These are phyloP conservation scores for Hymenochaete sp. DNA, from an alignment of 1,284 basidiomycete species.

Conservation along the genomic window DNA sequence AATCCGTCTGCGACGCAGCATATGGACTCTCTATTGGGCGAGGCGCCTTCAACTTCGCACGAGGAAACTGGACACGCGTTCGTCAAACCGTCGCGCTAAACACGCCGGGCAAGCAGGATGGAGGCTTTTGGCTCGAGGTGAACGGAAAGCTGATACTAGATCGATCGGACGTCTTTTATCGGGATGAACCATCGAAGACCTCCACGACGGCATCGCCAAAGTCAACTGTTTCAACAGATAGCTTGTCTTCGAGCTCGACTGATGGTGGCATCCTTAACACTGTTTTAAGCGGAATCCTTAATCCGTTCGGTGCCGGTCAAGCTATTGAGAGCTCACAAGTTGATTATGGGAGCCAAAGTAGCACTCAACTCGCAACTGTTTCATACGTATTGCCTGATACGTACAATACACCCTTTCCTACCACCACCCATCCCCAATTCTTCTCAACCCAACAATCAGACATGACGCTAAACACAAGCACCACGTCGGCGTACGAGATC, in stretches of 20 bases:
- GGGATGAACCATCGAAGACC: constrained; percentile 31
- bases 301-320: constrained; percentile 1
- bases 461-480: neutral
- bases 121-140: constrained; percentile 31
- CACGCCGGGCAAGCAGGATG: constrained; percentile 53
- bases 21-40: constrained; percentile 71
- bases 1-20: constrained; percentile 50
- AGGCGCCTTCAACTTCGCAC: constrained; percentile 58
- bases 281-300: constrained; percentile 1
- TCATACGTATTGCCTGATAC: too few relatives aligned
- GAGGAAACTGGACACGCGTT: constrained; percentile 61
- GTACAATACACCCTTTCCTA: too few relatives aligned
- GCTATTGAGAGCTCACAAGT: constrained; percentile 1
- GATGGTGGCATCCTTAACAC: constrained; percentile 8
- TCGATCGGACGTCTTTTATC: constrained; percentile 51
- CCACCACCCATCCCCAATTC: neutral
- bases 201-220: constrained; percentile 14
- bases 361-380: too few relatives aligned
- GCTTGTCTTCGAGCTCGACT: neutral
- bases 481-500: neutral
- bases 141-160: constrained; percentile 34
- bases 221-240: constrained; percentile 1
- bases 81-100: constrained; percentile 59
- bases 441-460: neutral
- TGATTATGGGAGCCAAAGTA: neutral